Base-by-base conservation (phyloP, 495 filamentous ascomycete genomes). In the Aspergillus taichungensis region DNA sequence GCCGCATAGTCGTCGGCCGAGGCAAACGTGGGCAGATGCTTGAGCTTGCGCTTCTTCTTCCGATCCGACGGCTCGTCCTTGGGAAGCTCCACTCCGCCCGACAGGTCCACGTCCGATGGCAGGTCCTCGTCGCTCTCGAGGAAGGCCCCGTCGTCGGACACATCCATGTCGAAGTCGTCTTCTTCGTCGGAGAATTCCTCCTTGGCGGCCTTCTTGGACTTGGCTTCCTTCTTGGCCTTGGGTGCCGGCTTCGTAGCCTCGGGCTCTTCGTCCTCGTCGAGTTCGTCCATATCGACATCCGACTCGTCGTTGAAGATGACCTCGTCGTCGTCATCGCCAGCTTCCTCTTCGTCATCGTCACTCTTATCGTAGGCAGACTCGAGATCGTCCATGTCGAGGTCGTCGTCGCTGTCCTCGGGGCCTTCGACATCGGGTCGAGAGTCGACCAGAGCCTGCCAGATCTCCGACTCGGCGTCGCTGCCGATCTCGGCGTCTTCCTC, bases 1-100 rank as follows among this genome's bases (percentile, higher is more conserved):
- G 83, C 83, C 18, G 88, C 91, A 65, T 97, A 97, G 55, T 98
- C 94, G 13, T 97, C 92, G 13, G 74, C 82, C 29, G 85, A 89
- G 13, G 94, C 92, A 69, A 97, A 98, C 0, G 79, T 94, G 3
- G 92, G 92, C 50, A 98, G 70, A 51, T 78, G 75, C 74, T 86
- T 94, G 56, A 97, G 67, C 75, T 89, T 88, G 75, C 82, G 82
- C 56, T 72, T 79, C 71, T 85, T 88, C 61, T 74, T 79, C 63
- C 78, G 81, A 49, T 75, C 72, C 49, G 69, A 73, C 42, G 70
- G 65, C 42, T 71, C 71, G 30, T 63, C 61, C 37, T 66, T 67
- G 6, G 56, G 50, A 12, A 63, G 41, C 1, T 57, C 64, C 46
- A 61, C 63, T 8, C 59, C 60, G 29, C 56, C 63, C 11, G 55